These are phyloP conservation scores for Plasmodium relictum DNA, from an alignment of 169 alveolate genomes.

Conservation along the genomic window DNA sequence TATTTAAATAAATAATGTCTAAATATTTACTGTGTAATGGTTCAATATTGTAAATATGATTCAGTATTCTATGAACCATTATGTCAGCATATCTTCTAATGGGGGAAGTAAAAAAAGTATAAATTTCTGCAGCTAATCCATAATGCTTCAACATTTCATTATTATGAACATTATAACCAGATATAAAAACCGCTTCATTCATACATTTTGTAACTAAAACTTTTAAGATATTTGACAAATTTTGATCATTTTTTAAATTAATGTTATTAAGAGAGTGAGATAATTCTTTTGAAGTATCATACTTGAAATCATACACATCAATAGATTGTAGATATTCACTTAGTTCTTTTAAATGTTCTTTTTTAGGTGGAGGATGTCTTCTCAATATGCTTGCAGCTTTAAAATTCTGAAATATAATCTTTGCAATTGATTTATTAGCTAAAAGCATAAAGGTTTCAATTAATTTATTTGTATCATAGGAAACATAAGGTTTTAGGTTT, in stretches of 20 bases:
- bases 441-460: slow-evolving; percentile 99
- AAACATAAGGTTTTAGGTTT: slow-evolving; percentile 83
- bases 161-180: slow-evolving; percentile 74
- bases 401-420: slow-evolving; percentile 88
- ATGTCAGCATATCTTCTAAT: slow-evolving; percentile 99
- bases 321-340: slow-evolving; percentile 87
- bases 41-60: slow-evolving; percentile 82
- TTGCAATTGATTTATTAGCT: slow-evolving; percentile 98
- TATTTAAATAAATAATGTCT: slow-evolving; percentile 68
- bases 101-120: slow-evolving; percentile 99
- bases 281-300: slow-evolving; percentile 91
- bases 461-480: slow-evolving; percentile 87
- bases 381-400: slow-evolving; percentile 95
- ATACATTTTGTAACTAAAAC: slow-evolving; percentile 95
- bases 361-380: slow-evolving; percentile 97
- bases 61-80: slow-evolving; percentile 95
- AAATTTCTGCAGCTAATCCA: slow-evolving; percentile 98
- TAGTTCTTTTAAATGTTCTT: slow-evolving; percentile 93
- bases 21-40: slow-evolving; percentile 74
- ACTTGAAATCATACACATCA: slow-evolving; percentile 86
- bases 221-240: slow-evolving; percentile 92
- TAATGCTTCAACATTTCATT: slow-evolving; percentile 88
- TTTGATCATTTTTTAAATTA: slow-evolving; percentile 87
- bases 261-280: slow-evolving; percentile 92
- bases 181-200: slow-evolving; percentile 95